Conservation (phyloP, 192 early-diverging fungal species). For the Backusella macrospora region DNA sequence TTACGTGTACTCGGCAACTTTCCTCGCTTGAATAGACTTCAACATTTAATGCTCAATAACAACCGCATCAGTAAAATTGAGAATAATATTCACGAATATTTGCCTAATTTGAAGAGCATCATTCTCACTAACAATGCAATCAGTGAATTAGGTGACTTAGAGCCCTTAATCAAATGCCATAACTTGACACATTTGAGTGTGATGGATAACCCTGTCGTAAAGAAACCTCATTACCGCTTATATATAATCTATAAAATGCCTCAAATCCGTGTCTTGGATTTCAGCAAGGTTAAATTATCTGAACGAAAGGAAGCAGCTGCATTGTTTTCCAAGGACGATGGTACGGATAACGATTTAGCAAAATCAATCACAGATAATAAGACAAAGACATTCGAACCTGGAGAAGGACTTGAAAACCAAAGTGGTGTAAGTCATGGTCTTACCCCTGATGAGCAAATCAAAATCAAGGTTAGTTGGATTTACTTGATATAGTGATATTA, state of each 20-base stretch:
- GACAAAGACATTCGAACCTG: constrained; percentile 86
- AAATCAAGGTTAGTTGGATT: constrained; percentile 53
- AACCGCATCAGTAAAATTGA: constrained; percentile 91
- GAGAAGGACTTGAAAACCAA: constrained; percentile 60
- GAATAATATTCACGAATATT: constrained; percentile 54
- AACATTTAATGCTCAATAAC: constrained; percentile 76
- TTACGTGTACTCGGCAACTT: constrained; percentile 86
- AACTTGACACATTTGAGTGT: constrained; percentile 69
- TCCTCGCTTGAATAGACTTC: constrained; percentile 77
- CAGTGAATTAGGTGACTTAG: constrained; percentile 82
- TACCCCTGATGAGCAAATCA: constrained; percentile 67
- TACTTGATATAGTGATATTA: not conserved
- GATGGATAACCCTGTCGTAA: constrained; percentile 86
- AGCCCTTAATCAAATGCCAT: constrained; percentile 59
- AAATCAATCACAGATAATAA: constrained; percentile 66
- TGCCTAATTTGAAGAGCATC: constrained; percentile 81
- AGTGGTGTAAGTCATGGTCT: constrained; percentile 65
- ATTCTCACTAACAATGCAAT: constrained; percentile 90
- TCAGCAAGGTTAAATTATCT: constrained; percentile 70
- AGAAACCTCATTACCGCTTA: constrained; percentile 79
- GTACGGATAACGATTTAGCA: constrained; percentile 64
- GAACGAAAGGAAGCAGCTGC: constrained; percentile 81
- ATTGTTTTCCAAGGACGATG: constrained; percentile 73
- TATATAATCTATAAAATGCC: constrained; percentile 85
- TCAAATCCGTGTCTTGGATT: constrained; percentile 83